Conservation (phyloP, 129 eudicot species). For the Rutidosis leptorrhynchoides region DNA sequence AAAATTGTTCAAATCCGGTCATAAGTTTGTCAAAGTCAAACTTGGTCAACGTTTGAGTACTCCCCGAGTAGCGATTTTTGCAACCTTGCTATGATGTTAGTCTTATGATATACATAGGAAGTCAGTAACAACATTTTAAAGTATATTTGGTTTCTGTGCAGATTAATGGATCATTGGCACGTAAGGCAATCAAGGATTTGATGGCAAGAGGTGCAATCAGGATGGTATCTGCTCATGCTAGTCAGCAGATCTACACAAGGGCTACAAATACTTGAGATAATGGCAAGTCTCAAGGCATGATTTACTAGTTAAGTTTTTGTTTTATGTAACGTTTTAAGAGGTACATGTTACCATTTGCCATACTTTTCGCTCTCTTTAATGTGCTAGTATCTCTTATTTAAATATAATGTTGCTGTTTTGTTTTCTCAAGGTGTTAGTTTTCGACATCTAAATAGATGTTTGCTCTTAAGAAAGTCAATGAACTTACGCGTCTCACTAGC, state of each 20-base stretch:
- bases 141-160: background rate
- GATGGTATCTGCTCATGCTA: constrained; percentile 65
- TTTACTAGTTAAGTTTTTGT: constrained; percentile 14
- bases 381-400: background rate
- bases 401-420: background rate
- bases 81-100: no score
- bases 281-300: background rate
- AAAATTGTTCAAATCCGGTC: no score
- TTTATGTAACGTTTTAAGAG: background rate
- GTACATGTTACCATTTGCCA: no score
- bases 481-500: no score
- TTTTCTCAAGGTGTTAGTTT: background rate
- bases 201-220: constrained; percentile 78
- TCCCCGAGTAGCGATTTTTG: no score
- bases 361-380: no score
- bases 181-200: constrained; percentile 73
- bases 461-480: no score
- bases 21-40: no score
- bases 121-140: no score
- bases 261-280: constrained; percentile 56
- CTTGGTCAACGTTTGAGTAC: no score
- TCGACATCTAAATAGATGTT: no score
- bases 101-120: no score
- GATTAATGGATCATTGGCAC: constrained; percentile 87
- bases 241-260: constrained; percentile 79